Percentiles rank a stretch among this genome's conserved stretches.
These are phyloP conservation scores for Trypanosoma vivax DNA, from an alignment of 208 protist species.

Conservation along the genomic window DNA sequence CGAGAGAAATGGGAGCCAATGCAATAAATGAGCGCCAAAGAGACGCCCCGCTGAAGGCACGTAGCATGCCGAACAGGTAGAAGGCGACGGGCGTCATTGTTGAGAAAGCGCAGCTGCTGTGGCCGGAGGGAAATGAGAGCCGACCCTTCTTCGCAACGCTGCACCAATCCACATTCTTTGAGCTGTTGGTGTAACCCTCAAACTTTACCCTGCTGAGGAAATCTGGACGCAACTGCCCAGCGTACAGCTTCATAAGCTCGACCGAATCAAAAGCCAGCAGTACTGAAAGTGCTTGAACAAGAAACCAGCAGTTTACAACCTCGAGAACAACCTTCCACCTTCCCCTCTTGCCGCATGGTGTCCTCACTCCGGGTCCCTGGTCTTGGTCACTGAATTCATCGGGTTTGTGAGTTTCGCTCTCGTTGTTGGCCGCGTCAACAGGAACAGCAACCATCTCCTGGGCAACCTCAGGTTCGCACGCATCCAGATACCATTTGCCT, in stretches of 20 bases:
- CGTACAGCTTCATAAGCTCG: slow-evolving; percentile 32
- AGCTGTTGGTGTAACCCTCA: slow-evolving; percentile 9
- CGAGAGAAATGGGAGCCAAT: slow-evolving; percentile 16
- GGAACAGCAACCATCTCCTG: neutral
- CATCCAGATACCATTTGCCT: slow-evolving; percentile 2
- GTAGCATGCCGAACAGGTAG: slow-evolving; percentile 22
- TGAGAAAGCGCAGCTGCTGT: slow-evolving; percentile 51
- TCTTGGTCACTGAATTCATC: neutral
- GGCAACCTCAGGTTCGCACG: neutral
- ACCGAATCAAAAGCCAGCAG: slow-evolving; percentile 32
- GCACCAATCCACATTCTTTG: slow-evolving; percentile 17
- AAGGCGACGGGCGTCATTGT: slow-evolving; percentile 28
- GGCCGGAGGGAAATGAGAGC: slow-evolving; percentile 64
- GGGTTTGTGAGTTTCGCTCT: neutral
- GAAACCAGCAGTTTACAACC: slow-evolving; percentile 44
- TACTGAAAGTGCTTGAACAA: slow-evolving; percentile 24
- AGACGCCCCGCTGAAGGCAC: neutral
- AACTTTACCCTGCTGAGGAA: slow-evolving; percentile 21
- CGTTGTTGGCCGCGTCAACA: neutral
- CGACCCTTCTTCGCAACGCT: slow-evolving; percentile 32
- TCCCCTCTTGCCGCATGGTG: neutral
- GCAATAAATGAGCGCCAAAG: neutral
- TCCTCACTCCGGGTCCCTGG: neutral
- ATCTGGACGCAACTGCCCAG: slow-evolving; percentile 52
- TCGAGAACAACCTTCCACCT: slow-evolving; percentile 4